Base-by-base conservation (phyloP, 345 rosid species). In the Populus tremula region DNA sequence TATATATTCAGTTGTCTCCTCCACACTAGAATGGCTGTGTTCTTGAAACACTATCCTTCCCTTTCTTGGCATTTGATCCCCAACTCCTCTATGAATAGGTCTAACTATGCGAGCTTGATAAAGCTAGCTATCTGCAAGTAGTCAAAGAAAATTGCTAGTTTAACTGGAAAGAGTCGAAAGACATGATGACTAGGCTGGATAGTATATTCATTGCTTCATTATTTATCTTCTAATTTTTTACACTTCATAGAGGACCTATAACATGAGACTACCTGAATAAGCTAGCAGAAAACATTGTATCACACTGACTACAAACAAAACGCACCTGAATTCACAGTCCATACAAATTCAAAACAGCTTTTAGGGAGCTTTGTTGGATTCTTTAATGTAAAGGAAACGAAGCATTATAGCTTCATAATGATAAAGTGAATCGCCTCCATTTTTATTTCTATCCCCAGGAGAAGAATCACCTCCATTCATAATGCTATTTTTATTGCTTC, bases 401-500 rank as follows among this genome's bases (percentile, higher is more conserved):
- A 18, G 23, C 59, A 21, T 18, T 18, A 53, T 53, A 20, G 59
- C 59, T 20, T 53, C 59, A 53, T 20, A n/a, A 9, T 53, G n/a
- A 71, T 92, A 96, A 71, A 96, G 85, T 36, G 88, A 80, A 14
- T 16, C 70, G 21, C 25, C 67, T 20, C 86, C 86, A 3, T 61
- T 70, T 80, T 1, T 18, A 71, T 2, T 33, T 80, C 81, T 66
- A 31, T 11, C 71, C 79, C 82, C 73, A 33, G 35, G 35, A 33
- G 35, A 33, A 33, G 35, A 33, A 33, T 33, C 35, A 33, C 4
- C 35, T 33, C 35, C 35, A 33, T 33, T 33, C 33, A 33, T 33
- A 33, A 33, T 33, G 35, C 35, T 33, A 3, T 33, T 33, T 33
- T 33, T 33, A 33, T 33, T 33, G 35, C 35, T 33, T 33, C 35